phyloP scores from a whole-genome alignment of 1,284 basidiomycete genomes.

The Marasmius fiardii region DNA sequence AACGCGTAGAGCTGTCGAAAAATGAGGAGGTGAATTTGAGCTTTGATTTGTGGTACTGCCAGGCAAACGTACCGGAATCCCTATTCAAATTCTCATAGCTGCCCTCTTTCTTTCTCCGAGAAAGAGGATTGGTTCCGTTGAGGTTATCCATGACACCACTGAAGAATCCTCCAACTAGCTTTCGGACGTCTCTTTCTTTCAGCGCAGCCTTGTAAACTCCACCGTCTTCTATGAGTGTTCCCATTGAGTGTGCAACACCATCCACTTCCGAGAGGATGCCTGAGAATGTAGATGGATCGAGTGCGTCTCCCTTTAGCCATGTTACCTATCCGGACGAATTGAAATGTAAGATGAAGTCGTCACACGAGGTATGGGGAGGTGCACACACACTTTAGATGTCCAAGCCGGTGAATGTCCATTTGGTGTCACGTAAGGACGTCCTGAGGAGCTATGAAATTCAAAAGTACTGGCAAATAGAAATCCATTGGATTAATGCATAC shows the following conservation, averaged over 20 bases:
- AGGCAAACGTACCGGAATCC: conserved; percentile 72
- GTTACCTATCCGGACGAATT: conserved; percentile 50
- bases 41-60: not conserved
- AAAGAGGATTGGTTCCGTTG: conserved; percentile 61
- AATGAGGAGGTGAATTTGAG: conserved; percentile 5
- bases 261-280: conserved; percentile 62
- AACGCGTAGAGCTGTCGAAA: conserved; percentile 65
- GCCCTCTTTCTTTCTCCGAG: conserved; percentile 32
- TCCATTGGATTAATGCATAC: conserved; percentile 38
- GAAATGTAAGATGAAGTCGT: conserved; percentile 3
- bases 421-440: conserved; percentile 80
- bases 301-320: conserved; percentile 80
- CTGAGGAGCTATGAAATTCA: conserved; percentile 64
- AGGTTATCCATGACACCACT: conserved; percentile 24
- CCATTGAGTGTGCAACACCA: conserved; percentile 94
- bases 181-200: conserved; percentile 51
- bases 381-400: conserved; percentile 59
- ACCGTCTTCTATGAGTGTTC: conserved; percentile 80
- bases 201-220: conserved; percentile 77
- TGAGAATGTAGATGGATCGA: conserved; percentile 73
- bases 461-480: not conserved
- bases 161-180: conserved; percentile 48
- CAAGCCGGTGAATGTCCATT: conserved; percentile 90
- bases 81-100: conserved; percentile 85
- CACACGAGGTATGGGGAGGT: not conserved